Conservation (phyloP, 148 eudicot genomes). For the Camellia lanceoleosa region DNA sequence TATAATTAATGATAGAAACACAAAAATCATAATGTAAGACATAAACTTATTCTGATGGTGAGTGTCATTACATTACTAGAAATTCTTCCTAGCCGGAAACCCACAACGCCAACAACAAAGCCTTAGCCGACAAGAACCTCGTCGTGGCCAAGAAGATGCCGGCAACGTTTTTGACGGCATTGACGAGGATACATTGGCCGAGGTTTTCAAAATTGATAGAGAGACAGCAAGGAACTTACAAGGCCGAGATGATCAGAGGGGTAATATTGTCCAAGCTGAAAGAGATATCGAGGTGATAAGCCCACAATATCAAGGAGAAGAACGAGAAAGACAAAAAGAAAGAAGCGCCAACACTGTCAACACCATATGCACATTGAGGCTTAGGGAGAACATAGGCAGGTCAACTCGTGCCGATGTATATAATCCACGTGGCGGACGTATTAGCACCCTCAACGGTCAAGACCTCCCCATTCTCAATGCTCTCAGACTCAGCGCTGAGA, state of each 20-base stretch:
- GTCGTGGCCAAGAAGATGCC: neutral
- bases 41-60: too few relatives aligned
- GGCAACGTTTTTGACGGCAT: slow-evolving; percentile 49
- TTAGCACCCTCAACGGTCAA: slow-evolving; percentile 39
- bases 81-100: slow-evolving; percentile 69
- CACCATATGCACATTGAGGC: slow-evolving; percentile 35
- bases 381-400: slow-evolving; percentile 31
- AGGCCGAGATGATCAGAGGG: slow-evolving; percentile 42
- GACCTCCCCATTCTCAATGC: slow-evolving; percentile 50
- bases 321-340: slow-evolving; percentile 2
- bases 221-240: slow-evolving; percentile 33
- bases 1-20: too few relatives aligned
- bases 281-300: slow-evolving; percentile 20
- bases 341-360: slow-evolving; percentile 36
- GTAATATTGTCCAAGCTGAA: slow-evolving; percentile 44
- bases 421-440: slow-evolving; percentile 61
- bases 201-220: slow-evolving; percentile 22
- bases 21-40: neutral
- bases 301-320: slow-evolving; percentile 32
- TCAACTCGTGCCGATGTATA: slow-evolving; percentile 45
- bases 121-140: neutral
- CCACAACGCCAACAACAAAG: slow-evolving; percentile 23
- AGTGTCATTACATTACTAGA: slow-evolving; percentile 18
- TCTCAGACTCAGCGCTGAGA: slow-evolving; percentile 53
- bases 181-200: slow-evolving; percentile 31